phyloP scores from a whole-genome alignment of 495 filamentous ascomycete genomes.

The Talaromyces proteolyticus region DNA sequence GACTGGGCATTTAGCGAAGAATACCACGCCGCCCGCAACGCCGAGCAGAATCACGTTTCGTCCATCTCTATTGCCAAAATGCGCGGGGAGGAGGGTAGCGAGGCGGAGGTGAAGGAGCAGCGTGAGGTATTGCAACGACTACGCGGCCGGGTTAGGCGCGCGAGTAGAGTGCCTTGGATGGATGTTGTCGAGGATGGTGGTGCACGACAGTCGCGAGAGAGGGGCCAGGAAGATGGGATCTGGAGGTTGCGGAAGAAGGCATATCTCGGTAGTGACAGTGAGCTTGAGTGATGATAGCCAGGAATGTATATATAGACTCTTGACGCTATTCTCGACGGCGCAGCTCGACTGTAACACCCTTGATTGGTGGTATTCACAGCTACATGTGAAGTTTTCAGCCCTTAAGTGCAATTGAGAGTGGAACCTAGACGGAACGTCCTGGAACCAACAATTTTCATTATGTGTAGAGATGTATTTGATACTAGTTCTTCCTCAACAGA shows the following conservation, averaged over 20 bases:
- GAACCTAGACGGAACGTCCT: no score
- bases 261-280: conserved; percentile 35
- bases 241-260: conserved; percentile 44
- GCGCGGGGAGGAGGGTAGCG: conserved; percentile 7
- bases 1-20: conserved; percentile 46
- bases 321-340: no score
- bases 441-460: no score
- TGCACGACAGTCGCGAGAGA: conserved; percentile 23
- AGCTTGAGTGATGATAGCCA: conserved; percentile 26
- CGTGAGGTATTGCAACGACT: conserved; percentile 18
- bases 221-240: conserved; percentile 14
- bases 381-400: no score
- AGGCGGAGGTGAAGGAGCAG: conserved; percentile 11
- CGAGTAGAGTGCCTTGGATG: conserved; percentile 42
- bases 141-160: conserved; percentile 28
- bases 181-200: conserved; percentile 36
- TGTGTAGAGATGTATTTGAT: no score
- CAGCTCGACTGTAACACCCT: no score
- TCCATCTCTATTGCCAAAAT: conserved; percentile 18
- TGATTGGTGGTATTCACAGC: no score
- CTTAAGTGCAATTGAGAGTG: no score
- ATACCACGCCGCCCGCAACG: conserved; percentile 34
- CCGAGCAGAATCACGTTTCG: conserved; percentile 26
- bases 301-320: background rate
- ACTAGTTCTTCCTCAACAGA: no score